A percentile compares a stretch with the other conserved stretches of the same genome.
Conservation (phyloP, 1,284 basidiomycete species). For the Peniophora sp. region DNA sequence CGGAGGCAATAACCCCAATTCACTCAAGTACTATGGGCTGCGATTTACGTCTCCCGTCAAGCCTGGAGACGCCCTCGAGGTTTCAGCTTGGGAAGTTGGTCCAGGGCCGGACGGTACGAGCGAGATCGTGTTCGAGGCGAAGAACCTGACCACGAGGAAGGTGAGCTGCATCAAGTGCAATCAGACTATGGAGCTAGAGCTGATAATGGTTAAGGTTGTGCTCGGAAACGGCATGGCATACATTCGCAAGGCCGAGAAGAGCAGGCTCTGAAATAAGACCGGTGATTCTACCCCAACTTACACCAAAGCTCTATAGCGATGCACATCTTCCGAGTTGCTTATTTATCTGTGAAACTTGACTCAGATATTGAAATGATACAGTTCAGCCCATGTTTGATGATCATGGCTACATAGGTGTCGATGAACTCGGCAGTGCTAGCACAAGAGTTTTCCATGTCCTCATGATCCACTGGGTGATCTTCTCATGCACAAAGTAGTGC, state of each 20-base stretch:
- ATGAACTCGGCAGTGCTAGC: too few species aligned
- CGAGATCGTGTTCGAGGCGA: conserved; percentile 68
- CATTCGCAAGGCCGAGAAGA: conserved; percentile 42
- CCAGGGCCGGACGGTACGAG: conserved; percentile 55
- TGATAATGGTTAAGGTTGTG: conserved; percentile 27
- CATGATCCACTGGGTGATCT: too few species aligned
- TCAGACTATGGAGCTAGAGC: not conserved
- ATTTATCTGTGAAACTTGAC: conserved; percentile 28
- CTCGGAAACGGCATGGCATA: conserved; percentile 54
- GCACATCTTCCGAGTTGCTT: not conserved
- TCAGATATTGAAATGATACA: not conserved
- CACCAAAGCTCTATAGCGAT: too few species aligned
- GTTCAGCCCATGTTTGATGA: not conserved
- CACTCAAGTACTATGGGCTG: conserved; percentile 59
- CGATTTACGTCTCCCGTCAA: conserved; percentile 76
- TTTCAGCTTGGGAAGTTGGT: conserved; percentile 70
- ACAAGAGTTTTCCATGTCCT: too few species aligned
- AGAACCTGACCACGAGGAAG: conserved; percentile 64
- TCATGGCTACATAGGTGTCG: too few species aligned
- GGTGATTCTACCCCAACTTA: too few species aligned
- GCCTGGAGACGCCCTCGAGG: conserved; percentile 75
- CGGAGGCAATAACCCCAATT: conserved; percentile 48
- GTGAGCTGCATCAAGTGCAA: conserved; percentile 22
- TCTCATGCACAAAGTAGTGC: too few species aligned
- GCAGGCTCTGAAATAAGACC: conserved; percentile 36